A percentile compares a stretch with the other conserved stretches of the same genome.
phyloP scores from a whole-genome alignment of 2,329 filamentous ascomycete species.

The Claviceps humidiphila region DNA sequence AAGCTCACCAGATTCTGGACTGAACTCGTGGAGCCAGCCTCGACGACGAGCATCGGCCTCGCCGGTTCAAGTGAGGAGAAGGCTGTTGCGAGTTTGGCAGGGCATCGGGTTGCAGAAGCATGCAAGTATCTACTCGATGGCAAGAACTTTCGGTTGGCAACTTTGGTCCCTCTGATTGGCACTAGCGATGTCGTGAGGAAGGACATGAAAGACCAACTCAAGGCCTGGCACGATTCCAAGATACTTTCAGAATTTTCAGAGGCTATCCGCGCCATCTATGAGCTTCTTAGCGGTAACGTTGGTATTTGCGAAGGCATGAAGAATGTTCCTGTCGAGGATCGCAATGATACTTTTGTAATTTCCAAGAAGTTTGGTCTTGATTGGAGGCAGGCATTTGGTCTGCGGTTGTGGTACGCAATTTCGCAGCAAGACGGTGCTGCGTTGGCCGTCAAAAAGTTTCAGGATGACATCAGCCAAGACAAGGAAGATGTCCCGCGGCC shows the following conservation, averaged over 20 bases:
- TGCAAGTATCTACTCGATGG: conserved; percentile 66
- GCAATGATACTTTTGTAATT: conserved; percentile 66
- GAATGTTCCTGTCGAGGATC: conserved; percentile 62
- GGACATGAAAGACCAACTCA: conserved; percentile 68
- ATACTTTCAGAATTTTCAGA: conserved; percentile 79
- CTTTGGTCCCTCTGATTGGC: conserved; percentile 71
- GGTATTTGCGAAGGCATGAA: conserved; percentile 69
- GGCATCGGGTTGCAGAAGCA: conserved; percentile 67
- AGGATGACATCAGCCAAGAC: conserved; percentile 57
- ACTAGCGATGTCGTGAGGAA: conserved; percentile 54
- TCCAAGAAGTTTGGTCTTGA: conserved; percentile 73
- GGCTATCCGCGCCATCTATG: conserved; percentile 74
- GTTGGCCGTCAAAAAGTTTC: conserved; percentile 59
- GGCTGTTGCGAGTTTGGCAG: conserved; percentile 67
- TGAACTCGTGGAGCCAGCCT: conserved; percentile 48
- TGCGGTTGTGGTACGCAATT: conserved; percentile 81
- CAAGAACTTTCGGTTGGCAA: conserved; percentile 72
- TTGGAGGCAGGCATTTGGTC: conserved; percentile 86
- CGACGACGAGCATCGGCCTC: conserved; percentile 40
- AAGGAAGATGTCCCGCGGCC: conserved; percentile 61
- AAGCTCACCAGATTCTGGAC: conserved; percentile 56
- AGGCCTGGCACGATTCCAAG: conserved; percentile 71
- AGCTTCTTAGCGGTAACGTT: conserved; percentile 79
- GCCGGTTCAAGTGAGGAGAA: conserved; percentile 63
- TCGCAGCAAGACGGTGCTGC: conserved; percentile 55